These are phyloP conservation scores for Tricholoma sp. DNA, from an alignment of 768 basidiomycete species.

Conservation along the genomic window DNA sequence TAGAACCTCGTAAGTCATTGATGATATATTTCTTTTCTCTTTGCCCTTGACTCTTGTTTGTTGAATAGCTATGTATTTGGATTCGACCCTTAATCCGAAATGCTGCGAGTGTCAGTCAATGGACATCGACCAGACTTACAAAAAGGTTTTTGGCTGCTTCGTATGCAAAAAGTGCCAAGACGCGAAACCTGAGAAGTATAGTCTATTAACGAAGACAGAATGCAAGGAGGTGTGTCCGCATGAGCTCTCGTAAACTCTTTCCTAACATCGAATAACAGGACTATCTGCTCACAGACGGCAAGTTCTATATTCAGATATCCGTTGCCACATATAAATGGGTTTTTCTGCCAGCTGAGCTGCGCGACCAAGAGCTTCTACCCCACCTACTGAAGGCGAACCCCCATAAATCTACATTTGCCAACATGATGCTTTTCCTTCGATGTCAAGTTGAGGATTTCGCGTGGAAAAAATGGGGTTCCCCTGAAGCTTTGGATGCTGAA, in stretches of 20 bases:
- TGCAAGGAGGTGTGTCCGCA: slow-evolving; percentile 75
- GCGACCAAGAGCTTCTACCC: slow-evolving; percentile 87
- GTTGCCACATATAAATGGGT: neutral
- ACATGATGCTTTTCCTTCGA: slow-evolving; percentile 98
- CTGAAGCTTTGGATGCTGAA: slow-evolving; percentile 86
- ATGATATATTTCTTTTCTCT: neutral
- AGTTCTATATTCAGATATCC: slow-evolving; percentile 19
- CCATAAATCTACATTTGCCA: slow-evolving; percentile 91
- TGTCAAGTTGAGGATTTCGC: slow-evolving; percentile 95
- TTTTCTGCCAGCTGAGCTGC: slow-evolving; percentile 70
- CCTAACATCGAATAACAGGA: slow-evolving; percentile 46
- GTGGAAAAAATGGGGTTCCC: slow-evolving; percentile 96
- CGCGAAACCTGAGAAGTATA: slow-evolving; percentile 86
- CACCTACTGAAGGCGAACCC: slow-evolving; percentile 89
- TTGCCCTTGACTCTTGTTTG: neutral
- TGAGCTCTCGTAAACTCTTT: neutral
- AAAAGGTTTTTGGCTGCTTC: slow-evolving; percentile 75
- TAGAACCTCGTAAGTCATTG: slow-evolving; percentile 61
- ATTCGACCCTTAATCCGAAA: slow-evolving; percentile 70
- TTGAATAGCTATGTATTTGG: slow-evolving; percentile 70
- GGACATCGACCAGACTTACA: slow-evolving; percentile 81
- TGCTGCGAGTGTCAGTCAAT: slow-evolving; percentile 84
- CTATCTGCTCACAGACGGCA: slow-evolving; percentile 91
- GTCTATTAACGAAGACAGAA: slow-evolving; percentile 95
- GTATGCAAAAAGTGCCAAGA: slow-evolving; percentile 93